Conservation (phyloP, 2,329 filamentous ascomycete species). For the Cordyceps pruinosa region DNA sequence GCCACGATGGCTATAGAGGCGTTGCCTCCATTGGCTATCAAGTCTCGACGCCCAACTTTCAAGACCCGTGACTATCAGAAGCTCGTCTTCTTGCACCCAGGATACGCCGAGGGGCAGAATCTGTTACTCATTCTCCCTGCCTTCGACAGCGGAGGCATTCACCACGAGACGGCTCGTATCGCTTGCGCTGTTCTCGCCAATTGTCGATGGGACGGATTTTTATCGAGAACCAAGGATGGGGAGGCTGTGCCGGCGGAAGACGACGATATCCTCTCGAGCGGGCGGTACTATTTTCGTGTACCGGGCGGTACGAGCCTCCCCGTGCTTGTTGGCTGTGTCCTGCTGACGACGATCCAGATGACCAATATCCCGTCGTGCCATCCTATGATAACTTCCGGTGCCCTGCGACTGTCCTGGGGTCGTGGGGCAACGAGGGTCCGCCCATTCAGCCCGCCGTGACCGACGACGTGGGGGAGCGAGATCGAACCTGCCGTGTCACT, state of each 20-base stretch:
- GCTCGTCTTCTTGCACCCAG: conserved; percentile 5
- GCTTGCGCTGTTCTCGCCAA: too few relatives aligned
- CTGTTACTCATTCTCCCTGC: conserved; percentile 12
- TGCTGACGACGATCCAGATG: too few relatives aligned
- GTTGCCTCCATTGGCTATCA: too few relatives aligned
- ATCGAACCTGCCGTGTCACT: conserved; percentile 7
- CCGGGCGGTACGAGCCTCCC: neutral
- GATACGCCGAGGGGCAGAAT: conserved; percentile 10
- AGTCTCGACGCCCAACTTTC: too few relatives aligned
- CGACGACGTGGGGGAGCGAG: conserved; percentile 9
- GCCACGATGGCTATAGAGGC: too few relatives aligned
- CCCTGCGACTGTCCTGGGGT: neutral
- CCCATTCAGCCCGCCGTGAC: neutral
- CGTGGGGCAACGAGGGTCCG: neutral
- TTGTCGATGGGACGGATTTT: too few relatives aligned
- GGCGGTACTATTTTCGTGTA: neutral
- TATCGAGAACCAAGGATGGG: too few relatives aligned
- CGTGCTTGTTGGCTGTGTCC: neutral
- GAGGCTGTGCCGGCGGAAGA: neutral
- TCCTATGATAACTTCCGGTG: neutral
- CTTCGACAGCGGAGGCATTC: conserved; percentile 5
- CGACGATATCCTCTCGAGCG: neutral
- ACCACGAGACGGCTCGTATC: too few relatives aligned
- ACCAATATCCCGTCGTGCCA: neutral
- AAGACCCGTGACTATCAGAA: neutral